Conservation (phyloP, 169 alveolate species). For the Theileria orientalis region DNA sequence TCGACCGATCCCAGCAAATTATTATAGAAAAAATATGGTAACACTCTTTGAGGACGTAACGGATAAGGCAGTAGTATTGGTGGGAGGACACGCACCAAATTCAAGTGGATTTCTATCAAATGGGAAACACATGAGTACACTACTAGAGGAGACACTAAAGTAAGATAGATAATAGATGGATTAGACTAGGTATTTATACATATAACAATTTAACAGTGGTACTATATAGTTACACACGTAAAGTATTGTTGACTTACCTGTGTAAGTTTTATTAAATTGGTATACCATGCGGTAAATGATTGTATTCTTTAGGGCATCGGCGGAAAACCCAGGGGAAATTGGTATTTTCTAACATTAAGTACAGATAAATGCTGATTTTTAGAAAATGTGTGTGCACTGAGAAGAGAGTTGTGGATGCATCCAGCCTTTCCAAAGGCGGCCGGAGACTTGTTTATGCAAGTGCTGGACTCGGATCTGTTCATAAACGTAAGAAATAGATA, state of each 20-base stretch:
- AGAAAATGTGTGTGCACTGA: conserved; percentile 39
- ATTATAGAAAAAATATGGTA: conserved; percentile 5
- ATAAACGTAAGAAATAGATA: conserved; percentile 19
- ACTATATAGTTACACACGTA: not conserved
- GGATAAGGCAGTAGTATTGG: conserved; percentile 78
- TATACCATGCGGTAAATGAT: not conserved
- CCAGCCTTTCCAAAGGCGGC: conserved; percentile 67
- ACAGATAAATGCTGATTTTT: conserved; percentile 8
- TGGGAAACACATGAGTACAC: conserved; percentile 71
- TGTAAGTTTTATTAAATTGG: too few relatives aligned
- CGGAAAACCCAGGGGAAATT: not conserved
- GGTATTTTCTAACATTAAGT: conserved; percentile 1
- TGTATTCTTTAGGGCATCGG: conserved; percentile 26
- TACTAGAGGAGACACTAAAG: conserved; percentile 32
- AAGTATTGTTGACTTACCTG: not conserved
- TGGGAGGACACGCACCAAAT: conserved; percentile 80
- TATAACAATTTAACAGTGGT: too few relatives aligned
- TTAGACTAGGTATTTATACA: not conserved
- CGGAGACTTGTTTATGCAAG: conserved; percentile 51
- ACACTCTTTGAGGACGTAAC: conserved; percentile 22
- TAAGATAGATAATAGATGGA: not conserved
- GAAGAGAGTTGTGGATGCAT: conserved; percentile 61
- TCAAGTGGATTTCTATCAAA: conserved; percentile 76
- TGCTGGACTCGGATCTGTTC: conserved; percentile 44
- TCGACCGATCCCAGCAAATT: not conserved